These are phyloP conservation scores for Triangularia setosa DNA, from an alignment of 2,329 filamentous ascomycete genomes.

Conservation along the genomic window DNA sequence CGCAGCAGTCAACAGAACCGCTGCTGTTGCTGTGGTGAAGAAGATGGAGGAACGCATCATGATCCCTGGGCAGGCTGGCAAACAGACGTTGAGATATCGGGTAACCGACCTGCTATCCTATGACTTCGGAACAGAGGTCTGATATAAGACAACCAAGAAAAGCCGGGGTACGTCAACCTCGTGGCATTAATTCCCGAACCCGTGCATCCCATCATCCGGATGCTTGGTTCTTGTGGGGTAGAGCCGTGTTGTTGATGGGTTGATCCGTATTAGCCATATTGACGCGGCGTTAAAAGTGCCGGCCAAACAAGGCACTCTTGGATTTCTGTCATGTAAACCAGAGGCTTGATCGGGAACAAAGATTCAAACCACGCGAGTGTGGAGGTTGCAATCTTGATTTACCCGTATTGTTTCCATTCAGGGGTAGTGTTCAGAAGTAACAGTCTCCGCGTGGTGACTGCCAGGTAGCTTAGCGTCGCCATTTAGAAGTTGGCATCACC, in stretches of 20 bases:
- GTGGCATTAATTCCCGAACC: slow-evolving; percentile 6
- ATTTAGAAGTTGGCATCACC: too few relatives aligned
- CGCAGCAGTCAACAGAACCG: slow-evolving; percentile 2
- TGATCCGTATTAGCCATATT: slow-evolving; percentile 18
- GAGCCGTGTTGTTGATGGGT: background rate
- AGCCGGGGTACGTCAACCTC: background rate
- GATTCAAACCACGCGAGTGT: background rate
- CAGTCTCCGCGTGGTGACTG: too few relatives aligned
- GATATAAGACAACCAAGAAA: slow-evolving; percentile 10
- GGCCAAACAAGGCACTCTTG: background rate
- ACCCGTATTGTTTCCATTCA: background rate
- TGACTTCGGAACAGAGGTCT: background rate
- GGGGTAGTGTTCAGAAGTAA: too few relatives aligned
- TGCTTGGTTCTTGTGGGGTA: slow-evolving; percentile 8
- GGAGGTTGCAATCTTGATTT: background rate
- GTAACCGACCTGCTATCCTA: background rate
- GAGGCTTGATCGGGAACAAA: background rate
- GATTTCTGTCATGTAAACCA: background rate
- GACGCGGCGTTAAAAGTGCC: slow-evolving; percentile 7
- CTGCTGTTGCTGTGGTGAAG: background rate
- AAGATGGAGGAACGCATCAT: background rate
- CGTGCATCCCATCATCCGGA: slow-evolving; percentile 15
- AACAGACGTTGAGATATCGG: background rate
- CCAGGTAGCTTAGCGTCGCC: too few relatives aligned
- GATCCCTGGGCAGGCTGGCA: too few relatives aligned